Conservation (phyloP, 2,329 filamentous ascomycete species). For the Beauveria sp. region DNA sequence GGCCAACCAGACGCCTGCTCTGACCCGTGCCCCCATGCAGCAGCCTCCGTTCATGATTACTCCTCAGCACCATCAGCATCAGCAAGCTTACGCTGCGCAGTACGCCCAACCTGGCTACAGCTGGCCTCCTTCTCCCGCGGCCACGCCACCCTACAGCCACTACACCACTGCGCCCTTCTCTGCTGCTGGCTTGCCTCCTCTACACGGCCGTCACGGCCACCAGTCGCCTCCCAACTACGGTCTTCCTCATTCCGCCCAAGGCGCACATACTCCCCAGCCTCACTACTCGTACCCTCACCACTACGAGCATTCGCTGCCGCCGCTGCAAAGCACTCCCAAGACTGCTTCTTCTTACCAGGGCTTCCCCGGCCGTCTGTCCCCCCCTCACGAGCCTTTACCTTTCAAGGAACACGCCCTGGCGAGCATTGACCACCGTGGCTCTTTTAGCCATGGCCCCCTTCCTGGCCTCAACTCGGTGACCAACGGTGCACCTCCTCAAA, state of each 20-base stretch:
- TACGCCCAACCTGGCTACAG: conserved; percentile 38
- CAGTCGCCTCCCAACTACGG: conserved; percentile 15
- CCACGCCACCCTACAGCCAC: conserved; percentile 46
- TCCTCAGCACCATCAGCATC: conserved; percentile 26
- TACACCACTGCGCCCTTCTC: conserved; percentile 33
- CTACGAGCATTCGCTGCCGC: conserved; percentile 32
- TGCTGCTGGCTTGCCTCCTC: conserved; percentile 13
- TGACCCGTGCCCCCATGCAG: conserved; percentile 67
- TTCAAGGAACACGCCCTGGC: conserved; percentile 37
- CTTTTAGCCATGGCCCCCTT: conserved; percentile 33
- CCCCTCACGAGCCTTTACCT: conserved; percentile 35
- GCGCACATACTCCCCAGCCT: conserved; percentile 20
- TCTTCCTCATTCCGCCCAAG: conserved; percentile 17
- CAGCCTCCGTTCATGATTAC: conserved; percentile 31
- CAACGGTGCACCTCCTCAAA: conserved; percentile 20
- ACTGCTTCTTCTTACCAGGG: conserved; percentile 25
- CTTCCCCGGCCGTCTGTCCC: conserved; percentile 27
- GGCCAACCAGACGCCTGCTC: conserved; percentile 67
- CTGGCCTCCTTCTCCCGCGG: conserved; percentile 50
- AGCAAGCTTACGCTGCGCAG: conserved; percentile 30
- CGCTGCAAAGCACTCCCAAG: conserved; percentile 25
- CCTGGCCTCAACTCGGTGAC: conserved; percentile 32
- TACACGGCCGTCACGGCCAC: conserved; percentile 7
- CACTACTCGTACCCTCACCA: conserved; percentile 21
- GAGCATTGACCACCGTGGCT: conserved; percentile 16